A percentile compares a stretch with the other conserved stretches of the same genome.
These are phyloP conservation scores for Cyclostephanos invisitatus DNA, from an alignment of 108 stramenopile genomes.

Conservation along the genomic window DNA sequence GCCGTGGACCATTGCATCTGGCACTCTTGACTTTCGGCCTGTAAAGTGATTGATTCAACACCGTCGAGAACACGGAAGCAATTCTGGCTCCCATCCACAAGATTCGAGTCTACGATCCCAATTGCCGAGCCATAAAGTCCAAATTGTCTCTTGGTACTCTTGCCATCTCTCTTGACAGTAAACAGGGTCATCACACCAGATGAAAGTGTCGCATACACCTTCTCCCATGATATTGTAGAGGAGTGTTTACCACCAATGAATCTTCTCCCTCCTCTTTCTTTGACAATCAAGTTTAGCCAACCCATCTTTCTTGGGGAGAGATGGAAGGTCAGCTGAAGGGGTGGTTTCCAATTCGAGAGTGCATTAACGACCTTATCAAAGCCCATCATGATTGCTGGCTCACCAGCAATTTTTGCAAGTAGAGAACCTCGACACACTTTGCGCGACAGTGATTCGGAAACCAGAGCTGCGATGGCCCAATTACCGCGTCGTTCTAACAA, in stretches of 20 bases:
- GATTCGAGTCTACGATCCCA: slow-evolving; percentile 23
- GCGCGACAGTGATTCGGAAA: slow-evolving; percentile 27
- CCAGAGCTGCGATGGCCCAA: slow-evolving; percentile 34
- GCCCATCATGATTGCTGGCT: slow-evolving; percentile 23
- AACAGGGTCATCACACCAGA: slow-evolving; percentile 25
- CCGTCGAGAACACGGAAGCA: slow-evolving; percentile 35
- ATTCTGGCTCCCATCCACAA: slow-evolving; percentile 13
- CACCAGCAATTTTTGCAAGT: slow-evolving; percentile 12
- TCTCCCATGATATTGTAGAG: slow-evolving; percentile 25
- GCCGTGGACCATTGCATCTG: slow-evolving; percentile 34
- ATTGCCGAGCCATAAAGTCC: slow-evolving; percentile 41
- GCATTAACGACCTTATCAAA: slow-evolving; percentile 22
- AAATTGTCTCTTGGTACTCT: slow-evolving; percentile 24
- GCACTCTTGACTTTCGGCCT: slow-evolving; percentile 11
- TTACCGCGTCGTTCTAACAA: slow-evolving; percentile 36
- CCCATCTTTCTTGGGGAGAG: slow-evolving; percentile 42
- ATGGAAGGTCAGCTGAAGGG: slow-evolving; percentile 25
- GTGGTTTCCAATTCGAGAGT: slow-evolving; percentile 26
- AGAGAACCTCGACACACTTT: slow-evolving; percentile 28
- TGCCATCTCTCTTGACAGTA: slow-evolving; percentile 32
- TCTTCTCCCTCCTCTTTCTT: slow-evolving; percentile 3
- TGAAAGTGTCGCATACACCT: slow-evolving; percentile 34
- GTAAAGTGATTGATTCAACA: slow-evolving; percentile 23
- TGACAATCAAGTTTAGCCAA: slow-evolving; percentile 28
- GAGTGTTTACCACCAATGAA: slow-evolving; percentile 3